Base-by-base conservation (phyloP, 2,329 filamentous ascomycete genomes). In the Diaporthe citriasiana region DNA sequence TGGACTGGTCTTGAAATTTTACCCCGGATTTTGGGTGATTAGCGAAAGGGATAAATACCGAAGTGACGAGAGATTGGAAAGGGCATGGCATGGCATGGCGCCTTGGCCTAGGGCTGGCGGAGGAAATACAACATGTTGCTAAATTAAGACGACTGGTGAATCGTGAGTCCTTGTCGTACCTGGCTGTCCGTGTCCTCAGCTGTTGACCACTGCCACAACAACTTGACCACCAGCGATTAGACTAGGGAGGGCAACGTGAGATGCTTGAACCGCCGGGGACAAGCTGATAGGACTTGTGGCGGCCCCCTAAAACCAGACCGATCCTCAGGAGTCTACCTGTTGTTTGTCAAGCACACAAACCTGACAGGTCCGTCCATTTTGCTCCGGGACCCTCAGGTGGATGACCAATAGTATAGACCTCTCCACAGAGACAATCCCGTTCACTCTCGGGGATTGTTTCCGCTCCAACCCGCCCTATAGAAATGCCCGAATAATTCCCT, bases 41-140 rank as follows among this genome's bases (percentile, higher is more conserved):
- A 25, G 45, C 45, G 30, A 38, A 38, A 15, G 47, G 63, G 63
- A 40, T 68, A 68, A 68, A 68, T 68, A 68, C 45, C 63, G 47
- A 27, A 22, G 17, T 40, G 47, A 22, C n/a, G 47, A 40, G 33
- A 40, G n/a, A 51, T 51, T 40, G 40, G 59, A 17, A 17, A 63
- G 1, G 38, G 7, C 57, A 22, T 45, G 17, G 38, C 38, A 60
- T 27, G 6, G 38, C 25, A 33, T 15, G 59, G 45, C 45, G 27
- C 13, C 63, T 30, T 53, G 47, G 63, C 33, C 33, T 17, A 51
- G 45, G 45, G 2, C 2, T 13, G 45, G 22, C n/a, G 22, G 30
- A 38, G 45, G 13, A 51, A n/a, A 65, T 25, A 50, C 22, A 25
- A 9, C 10, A 19, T 38, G 45, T 8, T 51, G 63, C 63, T 66